Conservation (phyloP, 371 early-diverging fungal species). For the Haplosporangium sp. region DNA sequence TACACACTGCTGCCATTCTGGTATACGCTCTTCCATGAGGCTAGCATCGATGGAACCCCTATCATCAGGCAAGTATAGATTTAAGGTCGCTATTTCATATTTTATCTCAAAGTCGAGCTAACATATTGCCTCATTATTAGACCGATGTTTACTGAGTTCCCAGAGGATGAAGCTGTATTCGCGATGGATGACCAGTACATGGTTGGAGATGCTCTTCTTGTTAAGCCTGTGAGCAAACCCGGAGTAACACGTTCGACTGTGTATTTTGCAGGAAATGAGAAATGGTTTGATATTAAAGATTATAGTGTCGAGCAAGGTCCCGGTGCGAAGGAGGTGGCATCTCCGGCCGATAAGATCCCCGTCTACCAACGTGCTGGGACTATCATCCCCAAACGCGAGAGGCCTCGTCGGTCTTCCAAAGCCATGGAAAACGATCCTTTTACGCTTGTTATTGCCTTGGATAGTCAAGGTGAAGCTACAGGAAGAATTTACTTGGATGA, state of each 20-base stretch:
- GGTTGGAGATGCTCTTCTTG: conserved; percentile 81
- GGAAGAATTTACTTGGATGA: conserved; percentile 93
- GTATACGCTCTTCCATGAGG: conserved; percentile 86
- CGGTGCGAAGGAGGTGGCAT: conserved; percentile 66
- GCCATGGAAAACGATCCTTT: conserved; percentile 91
- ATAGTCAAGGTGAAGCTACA: conserved; percentile 71
- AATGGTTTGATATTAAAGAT: conserved; percentile 52
- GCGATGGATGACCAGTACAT: conserved; percentile 86
- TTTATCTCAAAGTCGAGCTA: background rate
- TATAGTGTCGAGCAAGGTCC: conserved; percentile 65
- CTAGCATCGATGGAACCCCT: conserved; percentile 74
- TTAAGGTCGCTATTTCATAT: background rate
- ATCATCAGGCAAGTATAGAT: conserved; percentile 66
- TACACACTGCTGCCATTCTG: conserved; percentile 85
- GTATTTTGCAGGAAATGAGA: conserved; percentile 74
- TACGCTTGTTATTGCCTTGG: conserved; percentile 87
- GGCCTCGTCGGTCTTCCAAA: conserved; percentile 85
- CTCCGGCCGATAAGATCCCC: conserved; percentile 83
- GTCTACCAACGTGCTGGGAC: conserved; percentile 89
- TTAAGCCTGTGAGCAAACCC: conserved; percentile 77
- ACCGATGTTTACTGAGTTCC: conserved; percentile 86
- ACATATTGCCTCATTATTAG: conserved; percentile 45
- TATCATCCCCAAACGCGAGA: conserved; percentile 89
- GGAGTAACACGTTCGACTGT: conserved; percentile 68
- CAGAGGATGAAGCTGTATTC: conserved; percentile 78